Base-by-base conservation (phyloP, 2,329 filamentous ascomycete species). In the Fusarium mexicanum region DNA sequence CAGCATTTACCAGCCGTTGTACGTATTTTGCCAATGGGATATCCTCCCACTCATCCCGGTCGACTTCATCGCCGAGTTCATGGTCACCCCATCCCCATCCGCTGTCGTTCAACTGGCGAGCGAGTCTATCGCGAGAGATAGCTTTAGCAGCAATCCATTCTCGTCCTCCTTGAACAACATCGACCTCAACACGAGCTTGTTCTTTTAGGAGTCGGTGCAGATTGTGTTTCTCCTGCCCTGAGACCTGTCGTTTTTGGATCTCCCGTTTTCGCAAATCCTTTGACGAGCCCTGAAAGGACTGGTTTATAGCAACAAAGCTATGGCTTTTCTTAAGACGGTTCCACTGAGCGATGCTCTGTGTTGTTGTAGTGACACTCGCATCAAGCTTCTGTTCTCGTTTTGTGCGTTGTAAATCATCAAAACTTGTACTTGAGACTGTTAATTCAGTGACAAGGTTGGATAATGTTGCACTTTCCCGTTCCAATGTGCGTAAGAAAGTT, bases 21-120 rank as follows among this genome's bases (percentile, higher is more conserved):
- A 81, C 74, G 26, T 81, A 79, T 61, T 77, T 81, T 5, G 79
- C 80, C 60, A 84, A 70, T 6, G 79, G 78, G 1, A 79, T 71
- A 57, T 83, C 81, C 14, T 81, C 80, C 78, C 80, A 83, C 55
- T 84, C 83, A 12, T 79, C 78, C 37, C 73, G 67, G 13, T 80
- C 78, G 10, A 83, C 80, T 3, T 67, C 55, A 6, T 83, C 79
- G 2, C 79, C 79, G 10, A 74, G 64, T 9, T 77, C 72, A 67
- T 83, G 75, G 12, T 82, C 81, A 11, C 82, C 84, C 84, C 84
- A 85, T 12, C 77, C 78, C 84, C 84, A 85, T 8, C 84, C 84
- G n/a, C 78, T 78, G 51, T 84, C 83, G 7, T 79, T 79, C 83
- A 85, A 82, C 51, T 85, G 82, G 8, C 83, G 76, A 13, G 81